A percentile compares a stretch with the other conserved stretches of the same genome.
phyloP scores from a whole-genome alignment of 1,284 basidiomycete species.

The Apiotrichum siamense region DNA sequence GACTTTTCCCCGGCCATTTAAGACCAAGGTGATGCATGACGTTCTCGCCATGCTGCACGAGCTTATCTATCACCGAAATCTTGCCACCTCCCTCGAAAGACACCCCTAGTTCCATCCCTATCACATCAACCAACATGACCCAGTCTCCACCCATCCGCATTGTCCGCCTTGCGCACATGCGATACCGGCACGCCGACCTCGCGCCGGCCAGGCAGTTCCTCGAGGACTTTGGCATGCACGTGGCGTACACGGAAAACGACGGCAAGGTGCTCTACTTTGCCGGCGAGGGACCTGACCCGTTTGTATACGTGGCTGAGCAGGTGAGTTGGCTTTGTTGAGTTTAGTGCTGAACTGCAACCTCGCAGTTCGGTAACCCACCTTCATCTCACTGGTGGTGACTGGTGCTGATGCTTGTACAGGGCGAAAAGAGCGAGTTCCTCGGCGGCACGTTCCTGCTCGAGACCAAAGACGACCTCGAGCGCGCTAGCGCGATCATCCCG shows the following conservation, averaged over 20 bases:
- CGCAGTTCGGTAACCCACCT: too few relatives aligned
- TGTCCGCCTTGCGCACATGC: constrained; percentile 21
- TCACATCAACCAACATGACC: constrained; percentile 9
- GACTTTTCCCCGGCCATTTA: too few relatives aligned
- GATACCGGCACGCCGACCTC: constrained; percentile 21
- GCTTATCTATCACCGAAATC: too few relatives aligned
- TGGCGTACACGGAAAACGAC: constrained; percentile 9
- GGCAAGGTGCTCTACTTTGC: constrained; percentile 20
- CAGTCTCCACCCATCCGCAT: constrained; percentile 13
- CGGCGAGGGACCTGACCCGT: constrained; percentile 20
- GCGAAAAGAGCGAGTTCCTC: constrained; percentile 6
- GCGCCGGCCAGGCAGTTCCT: constrained; percentile 15
- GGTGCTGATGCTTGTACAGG: not conserved
- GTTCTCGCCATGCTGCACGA: too few relatives aligned
- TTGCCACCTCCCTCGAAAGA: too few relatives aligned
- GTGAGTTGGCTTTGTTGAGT: too few relatives aligned
- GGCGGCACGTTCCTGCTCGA: constrained; percentile 13
- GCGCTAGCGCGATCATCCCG: constrained; percentile 12
- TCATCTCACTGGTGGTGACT: too few relatives aligned
- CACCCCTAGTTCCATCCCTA: too few relatives aligned
- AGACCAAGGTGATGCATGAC: too few relatives aligned
- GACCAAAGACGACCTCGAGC: constrained; percentile 22
- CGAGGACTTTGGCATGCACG: constrained; percentile 23
- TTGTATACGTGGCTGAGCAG: constrained; percentile 17
- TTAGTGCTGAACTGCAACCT: too few relatives aligned